Base-by-base conservation (phyloP, 441 rosid species). In the Mallotus repandus region DNA sequence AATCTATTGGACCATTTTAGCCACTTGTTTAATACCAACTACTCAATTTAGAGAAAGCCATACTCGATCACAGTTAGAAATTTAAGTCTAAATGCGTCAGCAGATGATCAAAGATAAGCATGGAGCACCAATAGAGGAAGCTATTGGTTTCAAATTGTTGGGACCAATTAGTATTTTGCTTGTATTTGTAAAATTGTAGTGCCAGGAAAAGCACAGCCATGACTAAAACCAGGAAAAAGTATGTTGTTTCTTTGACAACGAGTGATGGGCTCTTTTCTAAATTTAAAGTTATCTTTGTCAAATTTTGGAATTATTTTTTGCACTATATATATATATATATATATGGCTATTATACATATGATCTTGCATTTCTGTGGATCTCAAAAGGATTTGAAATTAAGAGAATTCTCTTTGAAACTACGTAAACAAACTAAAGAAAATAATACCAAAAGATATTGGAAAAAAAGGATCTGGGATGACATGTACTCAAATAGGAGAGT, bases 301-400 rank as follows among this genome's bases (percentile, higher is more conserved):
- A 38, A 60, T 9, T 48, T 73, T 57, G 55, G 50, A 62, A 14
- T 7, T 18, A 35, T 65, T 77, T 60, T 69, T 77, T 78, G 69
- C 2, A 7, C 12, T 45, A 7, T 8, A 10, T 10, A 77, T 53
- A 68, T 22, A 12, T 6, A 19, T 74, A 46, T 61, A 25, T 68
- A 16, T 38, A 38, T 38, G 41, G 41, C 41, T 38, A 38, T 38
- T 38, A 38, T 38, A 12, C 4, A 38, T 38, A 41, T 15, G 35
- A n/a, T 38, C 60, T 72, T 25, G 74, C 79, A 4, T 45, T 38
- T 55, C 60, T 52, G 80, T 82, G 70, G 71, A 74, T 66, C 81
- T 38, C 22, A 18, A 68, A 70, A 61, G 58, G 64, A 8, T 61
- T 77, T 81, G 86, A 83, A 74, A 72, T 56, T 59, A 32, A 74